These are phyloP conservation scores for Scytalidium sp. DNA, from an alignment of 2,329 filamentous ascomycete genomes.

Conservation along the genomic window DNA sequence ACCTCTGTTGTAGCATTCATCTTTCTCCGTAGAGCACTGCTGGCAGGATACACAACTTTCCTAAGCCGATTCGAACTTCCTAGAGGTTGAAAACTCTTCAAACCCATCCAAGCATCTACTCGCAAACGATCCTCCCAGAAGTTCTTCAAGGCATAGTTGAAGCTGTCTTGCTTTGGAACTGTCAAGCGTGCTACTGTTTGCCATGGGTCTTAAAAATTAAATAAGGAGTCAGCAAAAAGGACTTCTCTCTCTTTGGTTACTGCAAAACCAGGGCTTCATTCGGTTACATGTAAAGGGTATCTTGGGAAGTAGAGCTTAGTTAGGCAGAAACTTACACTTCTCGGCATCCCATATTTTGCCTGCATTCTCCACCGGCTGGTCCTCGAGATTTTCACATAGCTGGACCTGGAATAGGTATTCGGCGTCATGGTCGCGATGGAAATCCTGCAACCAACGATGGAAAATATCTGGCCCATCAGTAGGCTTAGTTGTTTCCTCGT, in stretches of 20 bases:
- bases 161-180: constrained; percentile 39
- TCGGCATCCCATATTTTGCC: constrained; percentile 41
- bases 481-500: constrained; percentile 34
- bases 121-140: constrained; percentile 43
- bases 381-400: constrained; percentile 41
- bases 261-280: too few species aligned
- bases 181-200: constrained; percentile 39
- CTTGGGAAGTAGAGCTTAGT: background rate
- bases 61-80: constrained; percentile 36
- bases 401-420: constrained; percentile 44
- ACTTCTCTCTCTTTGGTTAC: too few species aligned
- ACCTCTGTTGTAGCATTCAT: constrained; percentile 35
- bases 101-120: constrained; percentile 39
- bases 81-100: constrained; percentile 37
- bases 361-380: constrained; percentile 42
- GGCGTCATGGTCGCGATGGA: constrained; percentile 35
- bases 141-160: constrained; percentile 34
- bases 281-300: background rate
- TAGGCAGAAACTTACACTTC: constrained; percentile 29
- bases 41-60: constrained; percentile 35
- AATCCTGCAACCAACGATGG: constrained; percentile 36
- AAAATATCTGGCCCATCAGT: constrained; percentile 31
- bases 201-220: constrained; percentile 30
- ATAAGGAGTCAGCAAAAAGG: too few species aligned
- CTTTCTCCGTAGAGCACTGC: constrained; percentile 30